These are phyloP conservation scores for Leishmania tropica DNA, from an alignment of 208 protist genomes.

Conservation along the genomic window DNA sequence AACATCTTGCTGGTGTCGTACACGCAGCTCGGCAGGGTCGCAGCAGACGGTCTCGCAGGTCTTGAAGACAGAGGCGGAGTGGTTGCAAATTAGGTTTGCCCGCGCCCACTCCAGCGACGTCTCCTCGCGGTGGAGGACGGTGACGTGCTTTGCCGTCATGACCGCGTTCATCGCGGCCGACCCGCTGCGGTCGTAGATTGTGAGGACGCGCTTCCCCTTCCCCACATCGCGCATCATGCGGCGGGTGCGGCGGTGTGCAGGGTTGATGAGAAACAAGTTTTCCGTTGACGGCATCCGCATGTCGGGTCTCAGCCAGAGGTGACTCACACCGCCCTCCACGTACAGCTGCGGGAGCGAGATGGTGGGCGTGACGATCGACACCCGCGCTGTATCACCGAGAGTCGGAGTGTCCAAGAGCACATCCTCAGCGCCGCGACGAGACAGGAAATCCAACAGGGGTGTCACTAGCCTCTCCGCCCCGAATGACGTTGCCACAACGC, in stretches of 20 bases:
- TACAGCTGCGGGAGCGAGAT: constrained; percentile 55
- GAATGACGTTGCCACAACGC: constrained; percentile 69
- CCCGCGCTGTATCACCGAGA: constrained; percentile 51
- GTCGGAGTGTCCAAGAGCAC: constrained; percentile 75
- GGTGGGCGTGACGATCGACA: constrained; percentile 52
- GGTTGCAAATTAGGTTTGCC: constrained; percentile 77
- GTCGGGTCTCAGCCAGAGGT: constrained; percentile 63
- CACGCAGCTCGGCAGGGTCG: constrained; percentile 40
- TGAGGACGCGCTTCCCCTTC: constrained; percentile 70
- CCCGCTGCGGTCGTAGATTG: constrained; percentile 77
- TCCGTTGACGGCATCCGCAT: constrained; percentile 41
- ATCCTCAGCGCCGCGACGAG: constrained; percentile 65
- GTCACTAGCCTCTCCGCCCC: constrained; percentile 83
- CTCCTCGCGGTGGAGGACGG: constrained; percentile 54
- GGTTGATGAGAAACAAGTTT: constrained; percentile 65
- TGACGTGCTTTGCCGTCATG: constrained; percentile 79
- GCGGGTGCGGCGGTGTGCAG: constrained; percentile 68
- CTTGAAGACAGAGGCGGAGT: constrained; percentile 59
- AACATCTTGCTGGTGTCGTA: constrained; percentile 53
- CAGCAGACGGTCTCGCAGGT: constrained; percentile 56
- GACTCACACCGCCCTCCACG: constrained; percentile 71
- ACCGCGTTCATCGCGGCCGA: constrained; percentile 72
- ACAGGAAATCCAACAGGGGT: constrained; percentile 68
- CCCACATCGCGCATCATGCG: constrained; percentile 69
- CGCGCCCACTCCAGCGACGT: constrained; percentile 54